Evolutionary conservation across 768 basidiomycete genomes (phyloP).

Genomic region (Paxillus rubicundulus): DNA sequence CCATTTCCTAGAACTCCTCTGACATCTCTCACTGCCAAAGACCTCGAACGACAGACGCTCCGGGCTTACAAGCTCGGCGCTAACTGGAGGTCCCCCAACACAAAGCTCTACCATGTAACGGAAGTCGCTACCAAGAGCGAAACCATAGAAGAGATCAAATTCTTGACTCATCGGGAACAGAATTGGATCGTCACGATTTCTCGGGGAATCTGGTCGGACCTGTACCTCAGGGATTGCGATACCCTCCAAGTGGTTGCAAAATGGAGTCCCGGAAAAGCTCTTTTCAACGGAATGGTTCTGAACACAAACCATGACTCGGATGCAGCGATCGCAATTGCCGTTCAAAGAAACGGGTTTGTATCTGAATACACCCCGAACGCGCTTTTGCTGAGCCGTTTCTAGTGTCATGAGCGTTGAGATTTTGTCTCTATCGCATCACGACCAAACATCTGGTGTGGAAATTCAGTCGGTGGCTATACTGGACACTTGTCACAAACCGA

Average conservation of each 20-base stretch:
- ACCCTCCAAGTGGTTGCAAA: slow-evolving; percentile 35
- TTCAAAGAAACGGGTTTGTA: slow-evolving; percentile 47
- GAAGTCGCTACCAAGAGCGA: slow-evolving; percentile 34
- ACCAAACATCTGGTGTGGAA: slow-evolving; percentile 6
- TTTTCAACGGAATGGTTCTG: slow-evolving; percentile 52
- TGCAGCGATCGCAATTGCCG: slow-evolving; percentile 50
- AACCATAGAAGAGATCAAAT: slow-evolving; percentile 50
- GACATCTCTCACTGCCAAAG: slow-evolving; percentile 35
- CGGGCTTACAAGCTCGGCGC: slow-evolving; percentile 45
- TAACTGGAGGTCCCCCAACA: slow-evolving; percentile 44
- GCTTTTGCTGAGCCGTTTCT: slow-evolving; percentile 13
- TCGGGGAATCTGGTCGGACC: slow-evolving; percentile 58
- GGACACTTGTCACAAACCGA: slow-evolving; percentile 42
- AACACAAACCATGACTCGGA: slow-evolving; percentile 46
- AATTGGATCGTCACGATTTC: slow-evolving; percentile 53
- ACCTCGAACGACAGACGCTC: slow-evolving; percentile 46
- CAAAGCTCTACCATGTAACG: slow-evolving; percentile 17
- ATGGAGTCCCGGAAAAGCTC: slow-evolving; percentile 53
- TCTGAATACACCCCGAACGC: slow-evolving; percentile 5
- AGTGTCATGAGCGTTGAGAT: slow-evolving; percentile 28
- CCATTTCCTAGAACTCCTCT: slow-evolving; percentile 47
- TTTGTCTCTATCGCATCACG: slow-evolving; percentile 20
- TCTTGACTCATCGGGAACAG: slow-evolving; percentile 46
- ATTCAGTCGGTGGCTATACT: slow-evolving; percentile 37
- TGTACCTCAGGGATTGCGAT: slow-evolving; percentile 50